phyloP scores from a whole-genome alignment of 1,284 basidiomycete genomes.

The Ganoderma boninense region DNA sequence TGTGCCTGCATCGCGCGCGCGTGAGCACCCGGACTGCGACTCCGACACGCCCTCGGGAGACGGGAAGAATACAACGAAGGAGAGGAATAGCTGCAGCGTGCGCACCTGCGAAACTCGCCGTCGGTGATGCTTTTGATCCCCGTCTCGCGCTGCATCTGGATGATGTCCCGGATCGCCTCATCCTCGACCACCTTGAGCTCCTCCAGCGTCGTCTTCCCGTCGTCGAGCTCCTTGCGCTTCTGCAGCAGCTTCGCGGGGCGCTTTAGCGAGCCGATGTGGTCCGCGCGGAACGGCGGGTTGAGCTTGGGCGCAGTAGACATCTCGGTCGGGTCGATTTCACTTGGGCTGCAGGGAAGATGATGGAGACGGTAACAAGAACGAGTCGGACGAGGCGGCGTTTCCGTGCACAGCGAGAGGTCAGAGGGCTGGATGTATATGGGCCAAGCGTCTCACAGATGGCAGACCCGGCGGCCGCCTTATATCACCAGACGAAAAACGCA shows the following conservation, averaged over 20 bases:
- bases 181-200: slow-evolving; percentile 54
- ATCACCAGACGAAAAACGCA: slow-evolving; percentile 10
- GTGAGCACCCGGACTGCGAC: no score
- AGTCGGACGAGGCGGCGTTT: background rate
- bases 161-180: slow-evolving; percentile 51
- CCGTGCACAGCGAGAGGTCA: background rate
- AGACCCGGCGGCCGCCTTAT: slow-evolving; percentile 25
- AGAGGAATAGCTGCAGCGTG: background rate
- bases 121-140: slow-evolving; percentile 57
- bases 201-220: slow-evolving; percentile 44
- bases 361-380: no score
- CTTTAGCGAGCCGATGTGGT: slow-evolving; percentile 56
- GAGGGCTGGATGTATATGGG: slow-evolving; percentile 5
- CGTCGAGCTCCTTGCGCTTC: slow-evolving; percentile 48
- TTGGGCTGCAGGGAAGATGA: background rate
- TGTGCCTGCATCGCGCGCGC: slow-evolving; percentile 45
- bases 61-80: background rate
- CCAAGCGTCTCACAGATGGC: slow-evolving; percentile 19
- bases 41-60: no score
- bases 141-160: slow-evolving; percentile 50
- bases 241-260: slow-evolving; percentile 52
- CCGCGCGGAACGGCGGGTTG: slow-evolving; percentile 50
- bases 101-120: slow-evolving; percentile 54
- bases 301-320: slow-evolving; percentile 36
- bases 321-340: background rate